These are phyloP conservation scores for Neonectria neomacrospora DNA, from an alignment of 2,329 filamentous ascomycete species.

Conservation along the genomic window DNA sequence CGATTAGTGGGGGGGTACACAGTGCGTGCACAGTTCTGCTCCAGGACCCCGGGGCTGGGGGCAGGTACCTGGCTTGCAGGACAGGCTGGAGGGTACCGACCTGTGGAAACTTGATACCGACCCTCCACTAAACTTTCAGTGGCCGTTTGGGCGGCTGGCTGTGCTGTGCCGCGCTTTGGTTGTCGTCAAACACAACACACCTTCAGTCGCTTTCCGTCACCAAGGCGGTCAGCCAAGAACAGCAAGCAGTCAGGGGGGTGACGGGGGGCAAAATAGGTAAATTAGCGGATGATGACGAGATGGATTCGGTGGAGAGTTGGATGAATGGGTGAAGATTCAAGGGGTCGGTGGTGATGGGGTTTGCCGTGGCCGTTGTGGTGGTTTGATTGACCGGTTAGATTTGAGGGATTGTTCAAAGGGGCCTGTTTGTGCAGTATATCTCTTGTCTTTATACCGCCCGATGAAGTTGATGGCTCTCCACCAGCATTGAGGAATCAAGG, in stretches of 20 bases:
- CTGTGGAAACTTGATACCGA: slow-evolving; percentile 42
- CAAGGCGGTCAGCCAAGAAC: slow-evolving; percentile 17
- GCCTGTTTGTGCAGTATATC: background rate
- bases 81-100: slow-evolving; percentile 27
- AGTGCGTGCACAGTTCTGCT: slow-evolving; percentile 30
- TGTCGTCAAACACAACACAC: background rate
- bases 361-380: slow-evolving; percentile 28
- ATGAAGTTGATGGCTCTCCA: background rate
- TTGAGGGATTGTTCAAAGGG: slow-evolving; percentile 23
- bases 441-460: slow-evolving; percentile 8
- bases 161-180: slow-evolving; percentile 17
- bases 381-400: slow-evolving; percentile 34
- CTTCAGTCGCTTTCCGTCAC: slow-evolving; percentile 22
- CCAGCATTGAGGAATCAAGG: background rate
- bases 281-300: slow-evolving; percentile 39
- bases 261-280: slow-evolving; percentile 21
- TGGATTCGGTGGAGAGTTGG: slow-evolving; percentile 29
- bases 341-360: slow-evolving; percentile 27
- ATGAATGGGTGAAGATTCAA: slow-evolving; percentile 36
- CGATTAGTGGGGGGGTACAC: slow-evolving; percentile 35
- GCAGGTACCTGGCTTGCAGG: slow-evolving; percentile 10
- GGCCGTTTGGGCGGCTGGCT: slow-evolving; percentile 31
- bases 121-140: slow-evolving; percentile 41
- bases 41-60: slow-evolving; percentile 6
- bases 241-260: background rate